Evolutionary conservation across 306 rosid species (phyloP), one percentile per base, ranked within the genome.

Genomic region (Cucurbita maxima): DNA sequence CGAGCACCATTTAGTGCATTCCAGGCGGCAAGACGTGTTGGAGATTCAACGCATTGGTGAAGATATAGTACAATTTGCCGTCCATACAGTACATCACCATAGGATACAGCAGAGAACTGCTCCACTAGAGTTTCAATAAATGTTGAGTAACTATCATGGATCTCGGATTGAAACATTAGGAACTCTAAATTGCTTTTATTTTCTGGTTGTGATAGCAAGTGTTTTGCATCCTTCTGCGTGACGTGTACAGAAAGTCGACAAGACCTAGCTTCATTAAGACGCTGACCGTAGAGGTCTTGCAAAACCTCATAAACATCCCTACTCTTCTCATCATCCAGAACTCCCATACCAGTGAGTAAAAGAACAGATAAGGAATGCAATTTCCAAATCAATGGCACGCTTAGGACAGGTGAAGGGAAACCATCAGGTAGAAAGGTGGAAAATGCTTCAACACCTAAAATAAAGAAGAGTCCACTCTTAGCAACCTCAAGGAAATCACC

Each of bases 21-120:
- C 98, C 98, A 90, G 38, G 96, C 83, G 67, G 89, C 82, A 80
- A 94, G 91, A 51, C 98, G 86, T 73, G 82, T 64, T 10, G 90
- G 86, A 73, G 87, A 78, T 83, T 94, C 96, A 78, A 89, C 96
- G 74, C 81, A 79, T 19, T 86, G 83, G 84, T 87, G 95, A 41
- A 94, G 79, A 87, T 90, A 94, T 34, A 94, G 59, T 40, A 96
- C 88, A 85, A 94, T 87, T 87, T 94, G 98, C 30, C 98, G 96
- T 19, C 89, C 92, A 79, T 86, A 90, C 74, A 89, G 78, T 44
- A 78, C 30, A 87, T 94, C 92, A 75, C 98, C 98, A 76, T 87
- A 94, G 60, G 97, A 90, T 60, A 86, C 58, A 76, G 98, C 89
- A 72, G 98, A 86, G 81, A 87, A 94, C 82, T 90, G 96, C 58